phyloP scores from a whole-genome alignment of 495 filamentous ascomycete genomes.

The Xylaria grammica region DNA sequence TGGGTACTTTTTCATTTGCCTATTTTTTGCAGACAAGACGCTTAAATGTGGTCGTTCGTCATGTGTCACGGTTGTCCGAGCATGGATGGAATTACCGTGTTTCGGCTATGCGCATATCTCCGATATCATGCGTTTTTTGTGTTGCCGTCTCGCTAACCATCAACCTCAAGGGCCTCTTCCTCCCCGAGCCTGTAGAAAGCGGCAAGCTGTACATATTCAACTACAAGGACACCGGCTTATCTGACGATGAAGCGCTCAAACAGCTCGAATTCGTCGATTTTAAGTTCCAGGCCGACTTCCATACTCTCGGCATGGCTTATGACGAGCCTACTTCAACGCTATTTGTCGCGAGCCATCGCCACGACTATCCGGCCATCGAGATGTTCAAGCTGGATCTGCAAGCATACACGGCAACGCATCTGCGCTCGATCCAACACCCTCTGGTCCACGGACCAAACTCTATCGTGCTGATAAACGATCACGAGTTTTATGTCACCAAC shows the following conservation, averaged over 20 bases:
- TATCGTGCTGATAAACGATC: constrained; percentile 52
- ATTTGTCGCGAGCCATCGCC: constrained; percentile 37
- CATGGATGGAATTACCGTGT: background rate
- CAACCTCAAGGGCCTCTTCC: constrained; percentile 29
- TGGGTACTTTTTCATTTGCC: background rate
- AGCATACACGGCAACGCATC: constrained; percentile 38
- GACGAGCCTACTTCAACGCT: constrained; percentile 41
- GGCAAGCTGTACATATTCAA: constrained; percentile 45
- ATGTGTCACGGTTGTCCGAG: background rate
- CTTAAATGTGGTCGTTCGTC: background rate
- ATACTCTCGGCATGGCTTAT: constrained; percentile 54
- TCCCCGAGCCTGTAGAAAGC: constrained; percentile 30
- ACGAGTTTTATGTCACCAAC: constrained; percentile 64
- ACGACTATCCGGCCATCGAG: constrained; percentile 48
- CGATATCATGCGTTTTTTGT: constrained; percentile 10
- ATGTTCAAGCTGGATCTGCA: constrained; percentile 59
- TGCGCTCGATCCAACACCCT: constrained; percentile 55
- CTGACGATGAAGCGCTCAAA: constrained; percentile 33
- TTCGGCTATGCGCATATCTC: constrained; percentile 9
- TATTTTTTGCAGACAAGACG: background rate
- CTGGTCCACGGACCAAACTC: constrained; percentile 64
- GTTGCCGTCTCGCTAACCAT: constrained; percentile 14
- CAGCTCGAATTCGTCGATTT: constrained; percentile 42
- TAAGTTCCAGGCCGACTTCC: constrained; percentile 39
- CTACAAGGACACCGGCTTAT: constrained; percentile 34